A percentile compares a stretch with the other conserved stretches of the same genome.
Evolutionary conservation across 108 stramenopile genomes (phyloP).

Genomic region (Epithemia pelagica): DNA sequence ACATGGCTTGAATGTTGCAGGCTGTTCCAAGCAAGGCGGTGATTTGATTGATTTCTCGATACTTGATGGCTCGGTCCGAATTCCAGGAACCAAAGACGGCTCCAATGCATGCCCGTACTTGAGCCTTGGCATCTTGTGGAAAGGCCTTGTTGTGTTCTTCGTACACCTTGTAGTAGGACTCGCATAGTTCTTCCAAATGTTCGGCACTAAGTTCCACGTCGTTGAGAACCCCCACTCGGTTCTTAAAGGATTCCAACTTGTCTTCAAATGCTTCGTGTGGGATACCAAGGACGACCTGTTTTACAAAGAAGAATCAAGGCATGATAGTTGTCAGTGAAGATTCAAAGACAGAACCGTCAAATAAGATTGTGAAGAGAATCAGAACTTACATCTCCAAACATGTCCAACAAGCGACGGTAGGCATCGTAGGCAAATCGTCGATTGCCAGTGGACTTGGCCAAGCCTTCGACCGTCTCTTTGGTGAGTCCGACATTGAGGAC

Average conservation of each 20-base stretch:
- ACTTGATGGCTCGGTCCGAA: constrained; percentile 76
- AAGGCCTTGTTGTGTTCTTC: constrained; percentile 35
- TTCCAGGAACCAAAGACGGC: constrained; percentile 86
- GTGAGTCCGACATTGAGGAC: constrained; percentile 80
- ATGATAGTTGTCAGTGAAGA: background rate
- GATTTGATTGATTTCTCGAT: constrained; percentile 77
- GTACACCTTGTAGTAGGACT: constrained; percentile 59
- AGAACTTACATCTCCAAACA: constrained; percentile 65
- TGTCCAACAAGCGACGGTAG: constrained; percentile 77
- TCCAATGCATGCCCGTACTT: constrained; percentile 54
- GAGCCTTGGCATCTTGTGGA: constrained; percentile 56
- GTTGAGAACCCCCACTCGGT: constrained; percentile 28
- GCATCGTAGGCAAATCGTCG: constrained; percentile 75
- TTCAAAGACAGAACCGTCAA: too few species aligned
- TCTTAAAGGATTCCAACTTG: constrained; percentile 43
- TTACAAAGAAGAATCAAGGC: background rate
- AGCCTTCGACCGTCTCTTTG: constrained; percentile 61
- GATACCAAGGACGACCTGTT: constrained; percentile 48
- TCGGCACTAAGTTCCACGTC: constrained; percentile 59
- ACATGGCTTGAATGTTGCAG: constrained; percentile 68
- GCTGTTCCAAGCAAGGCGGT: constrained; percentile 64
- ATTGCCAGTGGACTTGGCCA: constrained; percentile 65
- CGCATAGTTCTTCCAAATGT: constrained; percentile 45
- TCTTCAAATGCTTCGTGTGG: constrained; percentile 75
- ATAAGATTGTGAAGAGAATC: too few species aligned